Base-by-base conservation (phyloP, 176 grass and related monocot genomes). In the Musa beccarii region DNA sequence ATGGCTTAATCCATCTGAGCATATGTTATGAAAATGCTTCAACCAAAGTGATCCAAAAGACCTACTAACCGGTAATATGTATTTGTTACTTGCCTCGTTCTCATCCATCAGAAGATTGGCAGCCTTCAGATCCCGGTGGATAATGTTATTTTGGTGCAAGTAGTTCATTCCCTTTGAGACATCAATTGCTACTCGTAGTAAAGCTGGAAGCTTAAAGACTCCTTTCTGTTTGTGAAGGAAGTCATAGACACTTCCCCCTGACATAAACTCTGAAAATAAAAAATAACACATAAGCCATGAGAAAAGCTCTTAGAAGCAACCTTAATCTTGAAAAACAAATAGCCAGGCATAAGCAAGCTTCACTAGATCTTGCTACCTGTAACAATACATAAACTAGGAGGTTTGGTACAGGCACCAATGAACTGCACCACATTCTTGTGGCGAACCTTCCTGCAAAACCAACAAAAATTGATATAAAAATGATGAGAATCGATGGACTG, bases 401-500 rank as follows among this genome's bases (percentile, higher is more conserved):
- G 70, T 79, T 69, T 83, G 28, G 85, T 87, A 55, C 80, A 79
- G 55, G 85, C 80, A 71, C 85, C 85, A 49, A 87, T 82, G 56
- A 87, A 87, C 75, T 83, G 85, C 21, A 87, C 85, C 59, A 87
- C 80, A 66, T 87, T 87, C 85, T 83, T 87, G 75, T 87, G 80
- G 22, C 85, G 85, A 75, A 87, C 80, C 76, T 87, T 87, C 66
- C 85, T 87, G 79, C 63, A 69, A 78, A 86, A 26, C 2, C 24
- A 55, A 11, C 17, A 51, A 17, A 8, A 70, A 50, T 43, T 43
- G 0, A 43, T 43, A 43, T 43, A 43, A 43, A 43, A 43, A 43
- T 43, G 34, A 43, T 43, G 34, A 43, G 34, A 43, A 43, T 43
- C 3, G 0, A 43, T 43, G 34, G 34, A 43, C 34, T 43, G 34